Evolutionary conservation across 805 yeast species (phyloP), one percentile per base, ranked within the genome.

Genomic region (Wickerhamomyces chambardii): DNA sequence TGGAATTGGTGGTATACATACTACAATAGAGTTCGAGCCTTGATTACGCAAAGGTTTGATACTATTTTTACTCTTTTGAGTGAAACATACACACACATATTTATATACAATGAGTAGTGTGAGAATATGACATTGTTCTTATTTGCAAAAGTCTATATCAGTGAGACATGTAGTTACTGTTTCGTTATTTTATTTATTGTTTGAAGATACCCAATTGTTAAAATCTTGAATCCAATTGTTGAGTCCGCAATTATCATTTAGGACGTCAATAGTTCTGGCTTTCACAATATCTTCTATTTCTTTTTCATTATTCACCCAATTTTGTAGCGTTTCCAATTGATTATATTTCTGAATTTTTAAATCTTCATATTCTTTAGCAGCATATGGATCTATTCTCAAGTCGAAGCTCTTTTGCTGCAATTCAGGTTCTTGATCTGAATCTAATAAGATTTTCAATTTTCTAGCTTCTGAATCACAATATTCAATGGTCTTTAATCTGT

Each of bases 371-470:
- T 68, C 70, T 34, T 65, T 59, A 10, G 60, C 55, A 4, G 70
- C 71, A 43, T 74, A 74, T 1, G 80, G 78, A 45, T 74, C 77
- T 5, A 68, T 43, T 21, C 73, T 50, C 5, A 55, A 47, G 22
- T 56, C 54, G 29, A 52, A 42, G 41, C 34, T 24, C 40, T 42
- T 42, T 36, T 53, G 30, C 39, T 55, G 12, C 31, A 33, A 17
- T 16, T 47, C 34, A 22, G 39, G 38, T 38, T 42, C 42, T 31
- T 40, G 35, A 29, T 51, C 42, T 1, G 43, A 39, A 15, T 58
- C 56, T 4, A 60, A 41, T 22, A 62, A 66, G 3, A 33, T 17
- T 31, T 55, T 48, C 53, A 64, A 42, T 7, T 39, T 33, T 2
- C 39, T 36, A 7, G 59, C 51, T 42, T 61, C 65, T 3, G 38